phyloP scores from a whole-genome alignment of 371 early-diverging fungal genomes.

The Mucor piriformis region DNA sequence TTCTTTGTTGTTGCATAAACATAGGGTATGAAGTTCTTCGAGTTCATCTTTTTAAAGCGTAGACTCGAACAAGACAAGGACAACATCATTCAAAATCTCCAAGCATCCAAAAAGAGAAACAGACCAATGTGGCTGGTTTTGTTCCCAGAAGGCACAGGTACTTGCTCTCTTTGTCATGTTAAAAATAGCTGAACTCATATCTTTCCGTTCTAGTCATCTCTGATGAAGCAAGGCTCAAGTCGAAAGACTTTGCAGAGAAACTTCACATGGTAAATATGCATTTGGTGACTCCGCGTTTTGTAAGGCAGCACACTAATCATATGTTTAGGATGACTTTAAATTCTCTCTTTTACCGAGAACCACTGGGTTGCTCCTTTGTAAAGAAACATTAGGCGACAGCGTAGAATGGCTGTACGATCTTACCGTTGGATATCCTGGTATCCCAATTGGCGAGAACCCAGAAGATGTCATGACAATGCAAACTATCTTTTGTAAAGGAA shows the following conservation, averaged over 20 bases:
- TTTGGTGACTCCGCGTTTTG: constrained; percentile 1
- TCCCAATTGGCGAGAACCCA: constrained; percentile 73
- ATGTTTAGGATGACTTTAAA: constrained; percentile 47
- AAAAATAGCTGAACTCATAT: too few relatives aligned
- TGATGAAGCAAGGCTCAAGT: constrained; percentile 51
- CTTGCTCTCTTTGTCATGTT: too few relatives aligned
- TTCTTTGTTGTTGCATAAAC: not conserved
- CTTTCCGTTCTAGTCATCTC: too few relatives aligned
- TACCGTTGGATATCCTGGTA: constrained; percentile 84
- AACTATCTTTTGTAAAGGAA: constrained; percentile 66
- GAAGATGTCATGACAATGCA: constrained; percentile 76
- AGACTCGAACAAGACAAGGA: constrained; percentile 76
- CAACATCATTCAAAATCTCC: constrained; percentile 50
- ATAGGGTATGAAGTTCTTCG: constrained; percentile 87
- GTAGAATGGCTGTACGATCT: constrained; percentile 80
- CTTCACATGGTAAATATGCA: constrained; percentile 56
- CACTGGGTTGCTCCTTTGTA: constrained; percentile 73
- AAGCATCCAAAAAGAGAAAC: constrained; percentile 31
- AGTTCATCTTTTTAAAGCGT: constrained; percentile 86
- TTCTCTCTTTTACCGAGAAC: constrained; percentile 78
- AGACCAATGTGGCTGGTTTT: constrained; percentile 84
- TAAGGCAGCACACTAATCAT: not conserved
- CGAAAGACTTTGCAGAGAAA: constrained; percentile 54
- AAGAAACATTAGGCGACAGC: constrained; percentile 61
- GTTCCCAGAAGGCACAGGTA: constrained; percentile 91